Conservation (phyloP, 1,284 basidiomycete genomes). For the Moniliella sp. region DNA sequence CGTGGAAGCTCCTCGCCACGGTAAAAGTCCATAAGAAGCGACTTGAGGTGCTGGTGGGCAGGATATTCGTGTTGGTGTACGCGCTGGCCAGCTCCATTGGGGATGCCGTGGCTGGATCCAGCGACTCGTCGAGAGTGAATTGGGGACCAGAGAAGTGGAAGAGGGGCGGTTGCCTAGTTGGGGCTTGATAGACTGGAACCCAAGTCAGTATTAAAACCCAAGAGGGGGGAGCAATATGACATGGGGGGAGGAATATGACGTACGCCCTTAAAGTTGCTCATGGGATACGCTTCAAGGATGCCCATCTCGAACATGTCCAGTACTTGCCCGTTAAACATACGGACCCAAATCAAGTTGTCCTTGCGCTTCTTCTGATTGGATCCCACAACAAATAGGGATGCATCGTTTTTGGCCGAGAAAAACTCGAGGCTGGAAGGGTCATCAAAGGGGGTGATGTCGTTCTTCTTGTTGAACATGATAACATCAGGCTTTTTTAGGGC, state of each 20-base stretch:
- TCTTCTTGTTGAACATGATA: constrained; percentile 86
- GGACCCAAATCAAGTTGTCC: constrained; percentile 60
- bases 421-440: constrained; percentile 59
- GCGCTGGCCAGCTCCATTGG: too few relatives aligned
- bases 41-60: constrained; percentile 46
- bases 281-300: constrained; percentile 54
- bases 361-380: constrained; percentile 87
- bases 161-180: constrained; percentile 74
- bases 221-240: too few relatives aligned
- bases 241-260: too few relatives aligned
- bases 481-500: constrained; percentile 39
- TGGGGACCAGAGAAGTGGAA: constrained; percentile 65
- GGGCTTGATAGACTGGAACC: constrained; percentile 60
- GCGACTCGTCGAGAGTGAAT: too few relatives aligned
- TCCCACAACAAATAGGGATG: constrained; percentile 68
- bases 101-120: too few relatives aligned
- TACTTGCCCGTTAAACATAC: constrained; percentile 71
- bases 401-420: constrained; percentile 84
- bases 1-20: constrained; percentile 50
- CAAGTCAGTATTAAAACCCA: too few relatives aligned
- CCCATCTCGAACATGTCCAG: constrained; percentile 88
- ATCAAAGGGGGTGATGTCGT: constrained; percentile 73
- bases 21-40: constrained; percentile 62
- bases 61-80: too few relatives aligned
- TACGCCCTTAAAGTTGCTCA: constrained; percentile 60